Evolutionary conservation across 2,329 filamentous ascomycete genomes (phyloP).

Genomic region (Scleromitrula shiraiana): DNA sequence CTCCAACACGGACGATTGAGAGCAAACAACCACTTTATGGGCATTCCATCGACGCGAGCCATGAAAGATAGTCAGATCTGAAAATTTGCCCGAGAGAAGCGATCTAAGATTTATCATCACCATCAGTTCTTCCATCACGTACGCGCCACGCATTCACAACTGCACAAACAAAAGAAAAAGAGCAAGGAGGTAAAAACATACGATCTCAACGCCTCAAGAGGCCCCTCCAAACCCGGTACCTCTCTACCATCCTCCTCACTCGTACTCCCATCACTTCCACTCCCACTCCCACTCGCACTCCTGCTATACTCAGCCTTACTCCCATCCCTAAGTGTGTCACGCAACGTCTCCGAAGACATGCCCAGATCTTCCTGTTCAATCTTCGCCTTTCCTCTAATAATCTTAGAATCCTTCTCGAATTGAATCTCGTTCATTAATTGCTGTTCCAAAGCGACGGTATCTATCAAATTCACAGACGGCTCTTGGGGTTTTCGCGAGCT

Average conservation of each 20-base stretch:
- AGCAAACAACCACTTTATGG: slow-evolving; percentile 21
- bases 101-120: slow-evolving; percentile 10
- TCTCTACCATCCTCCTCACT: background rate
- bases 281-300: background rate
- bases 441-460: background rate
- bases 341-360: background rate
- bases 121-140: background rate
- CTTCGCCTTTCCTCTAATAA: background rate
- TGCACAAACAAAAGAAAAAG: background rate
- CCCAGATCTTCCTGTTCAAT: too few relatives aligned
- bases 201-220: background rate
- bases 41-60: slow-evolving; percentile 17
- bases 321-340: background rate
- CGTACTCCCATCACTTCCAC: background rate
- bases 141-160: too few relatives aligned
- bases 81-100: slow-evolving; percentile 20
- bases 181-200: background rate
- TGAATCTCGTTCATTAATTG: background rate
- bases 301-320: background rate
- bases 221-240: background rate
- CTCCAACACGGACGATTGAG: slow-evolving; percentile 20
- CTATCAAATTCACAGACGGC: background rate
- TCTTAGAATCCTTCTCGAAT: background rate
- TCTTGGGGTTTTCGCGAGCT: background rate
- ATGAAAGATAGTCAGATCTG: slow-evolving; percentile 21